These are phyloP conservation scores for Trichosporon inkin DNA, from an alignment of 1,284 basidiomycete genomes.

Conservation along the genomic window DNA sequence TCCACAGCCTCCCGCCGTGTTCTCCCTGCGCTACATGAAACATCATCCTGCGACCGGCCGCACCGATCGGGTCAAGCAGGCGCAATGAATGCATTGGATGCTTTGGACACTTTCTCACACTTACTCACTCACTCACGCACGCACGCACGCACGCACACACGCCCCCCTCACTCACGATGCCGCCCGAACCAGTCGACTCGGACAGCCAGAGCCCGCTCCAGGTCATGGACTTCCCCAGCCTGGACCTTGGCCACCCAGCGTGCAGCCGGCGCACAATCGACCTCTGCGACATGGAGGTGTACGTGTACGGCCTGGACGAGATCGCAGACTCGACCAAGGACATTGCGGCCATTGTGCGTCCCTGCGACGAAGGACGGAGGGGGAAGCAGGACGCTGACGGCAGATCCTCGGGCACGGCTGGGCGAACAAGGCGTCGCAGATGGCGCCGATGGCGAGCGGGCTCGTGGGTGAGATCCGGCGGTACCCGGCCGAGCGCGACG, in stretches of 20 bases:
- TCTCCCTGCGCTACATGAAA: too few relatives aligned
- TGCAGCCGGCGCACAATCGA: neutral
- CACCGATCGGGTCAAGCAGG: too few relatives aligned
- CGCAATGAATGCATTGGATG: too few relatives aligned
- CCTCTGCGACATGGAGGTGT: conserved; percentile 8
- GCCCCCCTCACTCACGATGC: neutral
- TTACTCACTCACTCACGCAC: too few relatives aligned
- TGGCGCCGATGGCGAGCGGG: conserved; percentile 35
- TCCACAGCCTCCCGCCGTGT: too few relatives aligned
- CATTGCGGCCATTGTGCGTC: conserved; percentile 32
- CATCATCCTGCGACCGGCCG: too few relatives aligned
- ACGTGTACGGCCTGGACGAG: conserved; percentile 13
- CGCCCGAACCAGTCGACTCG: neutral
- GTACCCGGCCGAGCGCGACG: conserved; percentile 24
- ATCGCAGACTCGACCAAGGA: conserved; percentile 18
- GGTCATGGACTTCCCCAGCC: conserved; percentile 8
- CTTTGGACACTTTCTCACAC: too few relatives aligned
- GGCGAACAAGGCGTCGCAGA: conserved; percentile 31
- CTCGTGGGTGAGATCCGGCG: conserved; percentile 29
- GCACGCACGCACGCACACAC: neutral
- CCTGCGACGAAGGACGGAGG: neutral
- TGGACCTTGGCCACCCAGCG: conserved; percentile 9
- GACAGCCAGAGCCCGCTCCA: conserved; percentile 8
- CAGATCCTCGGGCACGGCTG: conserved; percentile 30
- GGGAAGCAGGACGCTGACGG: neutral